phyloP scores from a whole-genome alignment of 345 rosid genomes.

The Moricandia arvensis region DNA sequence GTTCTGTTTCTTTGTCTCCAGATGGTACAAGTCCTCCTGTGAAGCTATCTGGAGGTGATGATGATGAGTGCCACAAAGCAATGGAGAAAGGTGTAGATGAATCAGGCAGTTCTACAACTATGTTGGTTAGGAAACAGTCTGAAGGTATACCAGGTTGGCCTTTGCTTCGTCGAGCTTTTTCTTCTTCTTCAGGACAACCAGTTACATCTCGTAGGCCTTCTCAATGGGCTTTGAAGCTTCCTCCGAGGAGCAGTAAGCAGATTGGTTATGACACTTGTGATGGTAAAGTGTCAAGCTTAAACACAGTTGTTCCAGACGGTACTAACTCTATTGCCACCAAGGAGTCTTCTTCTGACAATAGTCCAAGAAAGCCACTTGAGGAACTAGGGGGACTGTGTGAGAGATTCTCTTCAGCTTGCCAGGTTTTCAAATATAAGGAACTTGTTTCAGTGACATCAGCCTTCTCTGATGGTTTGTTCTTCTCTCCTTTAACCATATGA shows the following conservation, averaged over 20 bases:
- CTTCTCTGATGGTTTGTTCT: constrained; percentile 63
- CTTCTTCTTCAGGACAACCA: constrained; percentile 29
- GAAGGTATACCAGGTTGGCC: constrained; percentile 86
- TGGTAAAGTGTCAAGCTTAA: background rate
- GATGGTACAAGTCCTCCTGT: constrained; percentile 8
- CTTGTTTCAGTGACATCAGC: constrained; percentile 64
- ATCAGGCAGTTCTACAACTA: constrained; percentile 37
- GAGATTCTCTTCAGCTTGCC: constrained; percentile 70
- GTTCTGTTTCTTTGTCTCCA: constrained; percentile 32
- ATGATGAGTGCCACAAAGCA: constrained; percentile 39
- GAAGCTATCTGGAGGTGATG: background rate
- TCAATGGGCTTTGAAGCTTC: constrained; percentile 65
- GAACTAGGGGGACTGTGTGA: constrained; percentile 64
- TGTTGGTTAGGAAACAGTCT: constrained; percentile 49
- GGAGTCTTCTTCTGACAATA: constrained; percentile 35
- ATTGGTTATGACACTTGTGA: constrained; percentile 32
- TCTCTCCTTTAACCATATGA: background rate
- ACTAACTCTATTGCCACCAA: constrained; percentile 17
- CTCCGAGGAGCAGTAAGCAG: constrained; percentile 49
- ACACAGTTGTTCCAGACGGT: too few species aligned
- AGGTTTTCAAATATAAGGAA: constrained; percentile 75
- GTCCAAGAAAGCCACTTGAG: constrained; percentile 43
- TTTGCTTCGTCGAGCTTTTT: constrained; percentile 51
- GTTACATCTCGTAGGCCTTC: constrained; percentile 39
- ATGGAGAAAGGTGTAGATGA: constrained; percentile 33